Percentiles rank a stretch among this genome's conserved stretches.
Conservation (phyloP, 306 rosid genomes). For the Cyamopsis tetragonoloba region DNA sequence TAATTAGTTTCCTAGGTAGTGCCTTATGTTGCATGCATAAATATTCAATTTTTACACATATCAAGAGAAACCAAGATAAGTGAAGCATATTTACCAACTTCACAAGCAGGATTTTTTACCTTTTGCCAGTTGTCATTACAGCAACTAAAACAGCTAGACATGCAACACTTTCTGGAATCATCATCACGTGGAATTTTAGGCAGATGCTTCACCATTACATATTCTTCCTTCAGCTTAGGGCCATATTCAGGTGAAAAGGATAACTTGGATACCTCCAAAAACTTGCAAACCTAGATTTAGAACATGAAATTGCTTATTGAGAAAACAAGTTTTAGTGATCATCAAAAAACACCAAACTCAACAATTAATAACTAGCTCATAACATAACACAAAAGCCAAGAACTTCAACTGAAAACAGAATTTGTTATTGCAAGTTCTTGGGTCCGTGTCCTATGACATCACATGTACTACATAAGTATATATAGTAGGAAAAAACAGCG, state of each 20-base stretch:
- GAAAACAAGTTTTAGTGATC: conserved; percentile 18
- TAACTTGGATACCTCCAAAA: conserved; percentile 90
- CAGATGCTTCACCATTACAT: conserved; percentile 92
- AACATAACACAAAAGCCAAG: conserved; percentile 3
- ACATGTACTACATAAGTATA: not conserved
- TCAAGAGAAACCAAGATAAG: conserved; percentile 10
- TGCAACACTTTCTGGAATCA: conserved; percentile 70
- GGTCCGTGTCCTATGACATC: conserved; percentile 15
- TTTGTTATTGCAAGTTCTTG: not conserved
- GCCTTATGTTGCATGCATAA: not conserved
- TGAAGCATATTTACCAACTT: not conserved
- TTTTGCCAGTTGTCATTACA: conserved; percentile 99
- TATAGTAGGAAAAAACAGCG: not conserved
- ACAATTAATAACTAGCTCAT: conserved; percentile 22
- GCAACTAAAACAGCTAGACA: conserved; percentile 66
- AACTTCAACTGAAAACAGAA: conserved; percentile 13
- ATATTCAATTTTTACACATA: not conserved
- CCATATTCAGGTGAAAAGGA: conserved; percentile 97
- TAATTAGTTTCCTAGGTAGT: not conserved
- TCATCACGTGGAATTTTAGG: conserved; percentile 63
- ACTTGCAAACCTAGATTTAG: conserved; percentile 98
- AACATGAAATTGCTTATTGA: conserved; percentile 25
- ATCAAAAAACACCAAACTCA: conserved; percentile 7
- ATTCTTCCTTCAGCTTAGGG: conserved; percentile 92
- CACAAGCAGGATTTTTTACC: conserved; percentile 44